Base-by-base conservation (phyloP, 306 rosid species). In the Medicago ruthenica region DNA sequence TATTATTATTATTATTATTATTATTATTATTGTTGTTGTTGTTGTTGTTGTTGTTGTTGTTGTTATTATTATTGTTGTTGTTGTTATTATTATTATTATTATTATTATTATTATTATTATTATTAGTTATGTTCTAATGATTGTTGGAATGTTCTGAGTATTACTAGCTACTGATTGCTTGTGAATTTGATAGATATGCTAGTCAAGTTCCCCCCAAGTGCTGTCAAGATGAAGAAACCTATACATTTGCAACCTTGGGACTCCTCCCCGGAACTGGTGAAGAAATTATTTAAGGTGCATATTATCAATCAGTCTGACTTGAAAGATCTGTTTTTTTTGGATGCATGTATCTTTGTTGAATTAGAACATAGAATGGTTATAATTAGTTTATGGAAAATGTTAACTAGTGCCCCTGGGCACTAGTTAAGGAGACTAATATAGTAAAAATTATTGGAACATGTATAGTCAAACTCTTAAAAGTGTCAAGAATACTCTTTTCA, bases 211-310 rank as follows among this genome's bases (percentile, higher is more conserved):
- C 98, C 99, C 41, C 97, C 99, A 51, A 86, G 82, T 75, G 86
- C 85, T 71, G 93, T 95, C 68, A 88, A 79, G 92, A 92, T 92
- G 99, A 95, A 88, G 92, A 93, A 86, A 55, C 98, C 97, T 73
- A 86, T 92, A 76, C 82, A 82, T 82, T 84, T 77, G 83, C 97
- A 87, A 76, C 96, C 99, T 72, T 92, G 99, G 99, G 92, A 85
- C 77, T 89, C 96, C 58, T 92, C 97, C 79, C 84, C 87, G 62
- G 92, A 88, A 76, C 84, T 82, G 78, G 91, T 87, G 80, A 95
- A 92, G 91, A 90, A 92, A 83, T 79, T 95, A 60, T 95, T 95
- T 58, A 95, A 95, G 99, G 99, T 95, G 73, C 76, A n/a, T 78
- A 65, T 27, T 55, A n/a, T 61, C 78, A 71, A 22, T 62, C 59